Conservation (phyloP, 495 filamentous ascomycete species). For the Penicillium steckii region DNA sequence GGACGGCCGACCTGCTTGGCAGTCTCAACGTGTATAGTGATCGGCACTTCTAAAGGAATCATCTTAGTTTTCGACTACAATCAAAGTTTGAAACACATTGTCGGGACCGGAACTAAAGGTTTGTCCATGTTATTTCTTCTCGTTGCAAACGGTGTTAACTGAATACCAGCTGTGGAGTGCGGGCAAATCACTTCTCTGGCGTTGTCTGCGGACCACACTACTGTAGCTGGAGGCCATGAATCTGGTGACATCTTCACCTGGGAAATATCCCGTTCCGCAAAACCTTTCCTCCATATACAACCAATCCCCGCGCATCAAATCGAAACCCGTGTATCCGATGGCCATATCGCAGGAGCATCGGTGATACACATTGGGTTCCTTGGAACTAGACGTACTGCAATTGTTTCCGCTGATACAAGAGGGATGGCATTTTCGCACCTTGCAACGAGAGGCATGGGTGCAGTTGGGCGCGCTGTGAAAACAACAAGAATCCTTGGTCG, state of each 20-base stretch:
- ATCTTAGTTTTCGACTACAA: slow-evolving; percentile 96
- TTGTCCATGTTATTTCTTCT: slow-evolving; percentile 1
- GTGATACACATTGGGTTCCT: slow-evolving; percentile 92
- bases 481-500: slow-evolving; percentile 87
- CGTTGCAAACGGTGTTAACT: slow-evolving; percentile 2
- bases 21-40: slow-evolving; percentile 84
- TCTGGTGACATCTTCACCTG: slow-evolving; percentile 95
- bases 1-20: slow-evolving; percentile 86
- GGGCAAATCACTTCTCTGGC: slow-evolving; percentile 85
- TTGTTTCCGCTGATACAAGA: slow-evolving; percentile 94
- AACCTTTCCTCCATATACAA: slow-evolving; percentile 85
- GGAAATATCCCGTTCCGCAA: slow-evolving; percentile 78
- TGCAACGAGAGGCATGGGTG: slow-evolving; percentile 85
- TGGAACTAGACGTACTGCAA: slow-evolving; percentile 89
- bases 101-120: slow-evolving; percentile 92
- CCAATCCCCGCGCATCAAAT: slow-evolving; percentile 66
- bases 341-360: slow-evolving; percentile 72
- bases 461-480: slow-evolving; percentile 81
- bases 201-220: slow-evolving; percentile 90
- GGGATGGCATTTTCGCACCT: slow-evolving; percentile 99
- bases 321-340: slow-evolving; percentile 68
- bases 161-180: slow-evolving; percentile 73
- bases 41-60: slow-evolving; percentile 92
- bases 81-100: slow-evolving; percentile 88
- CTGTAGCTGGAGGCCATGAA: slow-evolving; percentile 84